Evolutionary conservation across 2,329 filamentous ascomycete species (phyloP).

Genomic region (Diatrype stigma): DNA sequence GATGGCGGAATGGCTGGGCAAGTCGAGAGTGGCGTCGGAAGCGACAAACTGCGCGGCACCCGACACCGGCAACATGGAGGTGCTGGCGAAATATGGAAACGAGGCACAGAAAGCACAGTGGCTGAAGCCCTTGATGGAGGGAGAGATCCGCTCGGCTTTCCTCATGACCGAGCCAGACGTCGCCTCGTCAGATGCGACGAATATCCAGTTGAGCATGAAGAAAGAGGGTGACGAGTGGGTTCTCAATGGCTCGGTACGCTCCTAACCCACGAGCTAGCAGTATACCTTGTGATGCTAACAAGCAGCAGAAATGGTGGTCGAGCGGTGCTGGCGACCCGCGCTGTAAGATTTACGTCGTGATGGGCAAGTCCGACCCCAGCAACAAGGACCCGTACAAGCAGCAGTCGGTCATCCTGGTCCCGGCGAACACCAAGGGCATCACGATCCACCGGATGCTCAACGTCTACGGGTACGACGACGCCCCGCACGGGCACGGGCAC

Average conservation of each 20-base stretch:
- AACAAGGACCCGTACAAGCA: conserved; percentile 79
- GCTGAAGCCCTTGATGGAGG: conserved; percentile 76
- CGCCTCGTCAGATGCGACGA: conserved; percentile 86
- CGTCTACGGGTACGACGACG: conserved; percentile 95
- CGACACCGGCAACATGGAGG: conserved; percentile 95
- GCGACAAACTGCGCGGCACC: conserved; percentile 88
- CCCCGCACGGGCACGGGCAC: conserved; percentile 96
- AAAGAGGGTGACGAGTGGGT: conserved; percentile 85
- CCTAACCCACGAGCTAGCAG: not conserved
- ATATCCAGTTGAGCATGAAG: conserved; percentile 80
- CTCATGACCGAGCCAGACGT: conserved; percentile 91
- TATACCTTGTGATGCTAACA: conserved; percentile 10
- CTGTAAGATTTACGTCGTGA: conserved; percentile 91
- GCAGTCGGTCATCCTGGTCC: conserved; percentile 90
- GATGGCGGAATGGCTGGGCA: conserved; percentile 94
- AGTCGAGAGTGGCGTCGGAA: conserved; percentile 77
- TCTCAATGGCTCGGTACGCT: conserved; percentile 73
- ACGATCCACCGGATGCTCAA: conserved; percentile 91
- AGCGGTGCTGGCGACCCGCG: conserved; percentile 90
- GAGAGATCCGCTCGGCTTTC: conserved; percentile 84
- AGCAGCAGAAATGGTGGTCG: conserved; percentile 91
- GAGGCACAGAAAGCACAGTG: conserved; percentile 80
- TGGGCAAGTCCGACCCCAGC: conserved; percentile 82
- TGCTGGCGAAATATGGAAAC: conserved; percentile 85
- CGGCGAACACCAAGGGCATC: conserved; percentile 74